Percentiles rank a stretch among this genome's conserved stretches.
Evolutionary conservation across 2,329 filamentous ascomycete genomes (phyloP).

Genomic region (Aspergillus calidoustus): DNA sequence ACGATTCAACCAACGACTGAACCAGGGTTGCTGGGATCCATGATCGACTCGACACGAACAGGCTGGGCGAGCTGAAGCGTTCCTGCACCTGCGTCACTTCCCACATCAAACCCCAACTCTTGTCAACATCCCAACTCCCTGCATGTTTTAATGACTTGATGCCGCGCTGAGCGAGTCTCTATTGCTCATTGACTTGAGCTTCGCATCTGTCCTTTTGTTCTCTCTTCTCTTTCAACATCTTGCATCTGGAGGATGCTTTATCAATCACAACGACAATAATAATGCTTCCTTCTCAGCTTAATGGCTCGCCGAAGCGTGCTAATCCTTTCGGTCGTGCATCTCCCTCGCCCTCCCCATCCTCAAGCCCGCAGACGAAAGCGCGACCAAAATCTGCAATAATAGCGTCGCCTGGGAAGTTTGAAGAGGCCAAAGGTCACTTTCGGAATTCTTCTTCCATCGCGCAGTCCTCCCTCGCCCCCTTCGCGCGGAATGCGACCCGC

Average conservation of each 20-base stretch:
- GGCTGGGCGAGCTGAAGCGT: conserved; percentile 3
- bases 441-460: conserved; percentile 70
- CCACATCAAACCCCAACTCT: conserved; percentile 10
- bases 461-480: conserved; percentile 55
- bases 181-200: conserved; percentile 20
- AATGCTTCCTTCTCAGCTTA: conserved; percentile 62
- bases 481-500: conserved; percentile 46
- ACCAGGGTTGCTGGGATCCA: conserved; percentile 11
- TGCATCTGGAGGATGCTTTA: conserved; percentile 34
- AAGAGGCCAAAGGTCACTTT: conserved; percentile 59
- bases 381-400: conserved; percentile 79
- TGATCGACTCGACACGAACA: conserved; percentile 8
- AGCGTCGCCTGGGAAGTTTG: conserved; percentile 57
- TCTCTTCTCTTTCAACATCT: conserved; percentile 24
- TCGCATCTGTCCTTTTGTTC: conserved; percentile 6
- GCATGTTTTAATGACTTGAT: conserved; percentile 13
- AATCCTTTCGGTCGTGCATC: conserved; percentile 74
- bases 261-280: conserved; percentile 26
- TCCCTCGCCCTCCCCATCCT: conserved; percentile 66
- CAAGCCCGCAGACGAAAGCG: conserved; percentile 52
- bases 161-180: conserved; percentile 14
- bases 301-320: conserved; percentile 73
- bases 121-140: conserved; percentile 15
- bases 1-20: conserved; percentile 4
- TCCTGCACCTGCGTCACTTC: conserved; percentile 12